Conservation (phyloP, 768 basidiomycete genomes). For the Leccinum truebloodii region DNA sequence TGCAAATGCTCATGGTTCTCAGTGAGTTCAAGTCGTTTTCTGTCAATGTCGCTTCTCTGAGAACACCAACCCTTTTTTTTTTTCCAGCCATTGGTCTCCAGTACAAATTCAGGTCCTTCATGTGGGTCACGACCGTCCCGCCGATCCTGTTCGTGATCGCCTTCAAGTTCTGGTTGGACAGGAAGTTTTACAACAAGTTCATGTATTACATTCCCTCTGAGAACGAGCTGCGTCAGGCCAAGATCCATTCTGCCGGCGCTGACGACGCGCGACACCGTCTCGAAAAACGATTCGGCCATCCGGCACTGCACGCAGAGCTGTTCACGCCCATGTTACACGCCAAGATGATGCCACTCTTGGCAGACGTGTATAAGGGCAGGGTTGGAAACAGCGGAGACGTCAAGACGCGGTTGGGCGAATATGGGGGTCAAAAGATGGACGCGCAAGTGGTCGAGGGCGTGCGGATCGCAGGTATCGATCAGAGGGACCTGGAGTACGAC, state of each 20-base stretch:
- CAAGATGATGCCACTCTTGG: constrained; percentile 78
- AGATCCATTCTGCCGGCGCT: constrained; percentile 75
- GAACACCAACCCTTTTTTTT: constrained; percentile 23
- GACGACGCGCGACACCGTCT: constrained; percentile 75
- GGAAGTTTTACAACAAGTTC: constrained; percentile 67
- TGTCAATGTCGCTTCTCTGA: background rate
- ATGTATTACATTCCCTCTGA: constrained; percentile 83
- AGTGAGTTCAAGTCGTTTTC: constrained; percentile 53
- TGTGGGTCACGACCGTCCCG: constrained; percentile 84
- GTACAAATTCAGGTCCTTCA: constrained; percentile 67
- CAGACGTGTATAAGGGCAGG: constrained; percentile 76
- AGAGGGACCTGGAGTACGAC: constrained; percentile 82
- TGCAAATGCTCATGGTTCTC: constrained; percentile 85
- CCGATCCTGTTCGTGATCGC: constrained; percentile 74
- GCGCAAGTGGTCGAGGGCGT: constrained; percentile 77
- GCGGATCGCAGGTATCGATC: constrained; percentile 79
- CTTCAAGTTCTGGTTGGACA: constrained; percentile 86
- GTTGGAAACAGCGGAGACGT: constrained; percentile 45
- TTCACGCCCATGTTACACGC: constrained; percentile 89
- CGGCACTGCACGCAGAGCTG: constrained; percentile 81
- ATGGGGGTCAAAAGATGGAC: constrained; percentile 75
- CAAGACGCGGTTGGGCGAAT: constrained; percentile 70
- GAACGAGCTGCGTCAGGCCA: constrained; percentile 68
- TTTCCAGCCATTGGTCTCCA: constrained; percentile 80
- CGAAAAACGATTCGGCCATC: constrained; percentile 93